Base-by-base conservation (phyloP, 73 alveolate genomes). In the Blepharisma stoltei region DNA sequence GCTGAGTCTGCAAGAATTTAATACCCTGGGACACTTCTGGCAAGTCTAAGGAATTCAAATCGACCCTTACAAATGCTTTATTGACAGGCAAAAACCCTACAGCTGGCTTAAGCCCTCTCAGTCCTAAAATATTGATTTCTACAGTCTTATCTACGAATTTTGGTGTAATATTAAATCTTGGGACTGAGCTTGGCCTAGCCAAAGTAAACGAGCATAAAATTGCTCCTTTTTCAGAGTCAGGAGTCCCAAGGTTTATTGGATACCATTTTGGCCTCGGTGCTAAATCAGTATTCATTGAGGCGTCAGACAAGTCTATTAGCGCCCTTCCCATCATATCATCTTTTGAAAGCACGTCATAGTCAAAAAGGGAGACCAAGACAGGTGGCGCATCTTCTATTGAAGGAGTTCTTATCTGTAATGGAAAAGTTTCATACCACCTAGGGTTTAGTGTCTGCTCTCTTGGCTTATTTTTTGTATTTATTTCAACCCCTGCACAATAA, bases 21-120 rank as follows among this genome's bases (percentile, higher is more conserved):
- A 85, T 54, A 23, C 82, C 89, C 0, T 75, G 88, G 50, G 66
- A 67, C 14, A 7, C 60, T 55, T 88, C 94, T 18, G 98, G 94
- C 6, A 89, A 90, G 55, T 86, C 86, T 54, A 92, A 84, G 48
- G 93, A 82, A 80, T 86, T 86, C 6, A 92, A 67, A 73, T 92
- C 93, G 81, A 92, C 89, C 69, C 81, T 81, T 46, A 92, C 81
- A 76, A 82, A 92, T 6, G 98, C 95, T 68, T 92, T 92, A 84
- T 89, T 92, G 6, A 92, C 96, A n/a, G 96, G 93, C 6, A 92
- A 78, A 54, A 88, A 60, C 18, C 96, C 95, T 2, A 60, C 60
- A 52, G 82, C 55, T 6, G 98, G 92, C 68, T 92, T 75, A 52
- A 92, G 82, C 50, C 89, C 96, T 68, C 98, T 86, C 32, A 92